phyloP scores from a whole-genome alignment of 2,329 filamentous ascomycete genomes.

The Laburnicola sp. region DNA sequence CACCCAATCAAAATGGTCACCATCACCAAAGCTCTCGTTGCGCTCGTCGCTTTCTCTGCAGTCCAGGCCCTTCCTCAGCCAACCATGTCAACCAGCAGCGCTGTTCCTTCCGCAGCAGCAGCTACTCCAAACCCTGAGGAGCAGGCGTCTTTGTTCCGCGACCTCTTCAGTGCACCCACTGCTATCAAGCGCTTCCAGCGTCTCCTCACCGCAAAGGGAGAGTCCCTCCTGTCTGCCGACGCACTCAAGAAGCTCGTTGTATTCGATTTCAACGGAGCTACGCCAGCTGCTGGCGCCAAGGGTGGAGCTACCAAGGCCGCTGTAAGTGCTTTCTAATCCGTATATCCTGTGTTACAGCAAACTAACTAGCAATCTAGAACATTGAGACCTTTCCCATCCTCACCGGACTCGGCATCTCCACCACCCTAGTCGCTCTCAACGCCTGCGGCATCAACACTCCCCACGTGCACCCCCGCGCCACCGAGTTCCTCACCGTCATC shows the following conservation, averaged over 20 bases:
- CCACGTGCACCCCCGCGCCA: slow-evolving; percentile 54
- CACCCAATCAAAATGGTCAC: slow-evolving; percentile 38
- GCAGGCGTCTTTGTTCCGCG: slow-evolving; percentile 31
- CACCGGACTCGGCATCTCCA: slow-evolving; percentile 44
- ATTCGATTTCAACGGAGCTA: slow-evolving; percentile 61
- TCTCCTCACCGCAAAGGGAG: slow-evolving; percentile 36
- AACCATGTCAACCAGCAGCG: slow-evolving; percentile 13
- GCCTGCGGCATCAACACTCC: slow-evolving; percentile 54
- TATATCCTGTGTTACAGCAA: neutral
- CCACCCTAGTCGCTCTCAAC: slow-evolving; percentile 46
- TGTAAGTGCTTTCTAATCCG: slow-evolving; percentile 14
- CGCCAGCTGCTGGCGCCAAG: slow-evolving; percentile 57
- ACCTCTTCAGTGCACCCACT: slow-evolving; percentile 39
- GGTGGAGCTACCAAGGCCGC: slow-evolving; percentile 44
- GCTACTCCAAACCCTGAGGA: slow-evolving; percentile 16
- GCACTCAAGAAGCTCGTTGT: slow-evolving; percentile 55
- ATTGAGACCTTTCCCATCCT: slow-evolving; percentile 47
- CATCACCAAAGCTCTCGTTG: slow-evolving; percentile 40
- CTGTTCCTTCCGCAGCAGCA: slow-evolving; percentile 13
- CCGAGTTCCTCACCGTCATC: slow-evolving; percentile 53
- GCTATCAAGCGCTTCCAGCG: slow-evolving; percentile 46
- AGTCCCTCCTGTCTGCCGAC: slow-evolving; percentile 35
- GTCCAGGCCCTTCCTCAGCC: slow-evolving; percentile 38
- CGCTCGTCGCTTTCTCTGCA: slow-evolving; percentile 35
- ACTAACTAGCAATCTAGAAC: slow-evolving; percentile 28